phyloP scores from a whole-genome alignment of 495 filamentous ascomycete genomes.

The Daldinia bambusicola region DNA sequence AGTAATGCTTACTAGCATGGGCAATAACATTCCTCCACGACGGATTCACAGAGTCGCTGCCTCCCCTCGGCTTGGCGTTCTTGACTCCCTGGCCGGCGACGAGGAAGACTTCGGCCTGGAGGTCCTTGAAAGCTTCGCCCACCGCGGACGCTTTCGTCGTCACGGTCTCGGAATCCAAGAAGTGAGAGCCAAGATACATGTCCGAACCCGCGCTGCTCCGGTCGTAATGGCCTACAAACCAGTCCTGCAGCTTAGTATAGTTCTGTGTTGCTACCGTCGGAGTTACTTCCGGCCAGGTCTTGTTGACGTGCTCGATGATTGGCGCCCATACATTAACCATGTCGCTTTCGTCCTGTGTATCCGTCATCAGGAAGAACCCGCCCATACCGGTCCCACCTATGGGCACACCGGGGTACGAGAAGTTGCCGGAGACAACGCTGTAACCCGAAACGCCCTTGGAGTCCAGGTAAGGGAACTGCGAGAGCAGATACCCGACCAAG shows the following conservation, averaged over 20 bases:
- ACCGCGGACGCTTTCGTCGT: constrained; percentile 33
- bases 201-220: constrained; percentile 50
- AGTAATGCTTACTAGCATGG: constrained; percentile 43
- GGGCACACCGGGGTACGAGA: constrained; percentile 27
- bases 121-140: constrained; percentile 41
- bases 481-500: constrained; percentile 52
- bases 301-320: constrained; percentile 51
- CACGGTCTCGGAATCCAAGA: constrained; percentile 51
- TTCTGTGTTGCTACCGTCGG: constrained; percentile 52
- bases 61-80: constrained; percentile 54
- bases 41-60: constrained; percentile 60
- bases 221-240: constrained; percentile 56
- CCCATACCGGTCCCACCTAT: constrained; percentile 49
- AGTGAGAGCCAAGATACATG: constrained; percentile 52
- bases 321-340: constrained; percentile 57
- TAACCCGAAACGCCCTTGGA: constrained; percentile 56
- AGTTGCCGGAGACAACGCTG: constrained; percentile 48
- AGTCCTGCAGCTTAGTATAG: constrained; percentile 59
- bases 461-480: constrained; percentile 50
- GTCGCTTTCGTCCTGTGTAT: constrained; percentile 47
- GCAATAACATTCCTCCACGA: constrained; percentile 66
- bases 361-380: constrained; percentile 38
- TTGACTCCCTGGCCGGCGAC: constrained; percentile 52
- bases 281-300: constrained; percentile 58
- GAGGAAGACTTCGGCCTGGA: constrained; percentile 36